These are phyloP conservation scores for Haematococcus sp. DNA, from an alignment of 139 green algal species.

Conservation along the genomic window DNA sequence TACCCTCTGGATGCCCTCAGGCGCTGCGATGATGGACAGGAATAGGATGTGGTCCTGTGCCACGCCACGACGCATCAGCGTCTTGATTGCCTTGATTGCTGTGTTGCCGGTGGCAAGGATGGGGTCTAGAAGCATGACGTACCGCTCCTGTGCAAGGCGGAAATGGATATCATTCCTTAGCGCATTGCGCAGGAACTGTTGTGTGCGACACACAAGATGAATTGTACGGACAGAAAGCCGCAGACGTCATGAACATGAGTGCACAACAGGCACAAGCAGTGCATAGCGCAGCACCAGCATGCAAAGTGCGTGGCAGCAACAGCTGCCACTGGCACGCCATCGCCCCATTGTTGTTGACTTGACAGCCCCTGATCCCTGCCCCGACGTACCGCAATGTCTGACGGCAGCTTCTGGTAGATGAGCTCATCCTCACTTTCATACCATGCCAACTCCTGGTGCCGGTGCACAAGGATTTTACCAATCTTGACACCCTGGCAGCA, in stretches of 20 bases:
- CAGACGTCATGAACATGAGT: too few species aligned
- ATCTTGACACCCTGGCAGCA: constrained; percentile 95
- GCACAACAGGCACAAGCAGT: too few species aligned
- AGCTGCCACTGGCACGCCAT: too few species aligned
- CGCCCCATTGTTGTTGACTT: too few species aligned
- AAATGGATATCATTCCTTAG: too few species aligned
- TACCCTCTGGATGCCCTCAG: constrained; percentile 82
- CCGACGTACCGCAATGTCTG: constrained; percentile 71
- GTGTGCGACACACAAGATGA: too few species aligned
- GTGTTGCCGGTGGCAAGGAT: constrained; percentile 89
- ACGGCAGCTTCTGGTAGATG: constrained; percentile 95
- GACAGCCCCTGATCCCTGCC: too few species aligned
- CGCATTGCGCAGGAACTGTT: too few species aligned
- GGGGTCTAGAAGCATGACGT: constrained; percentile 95
- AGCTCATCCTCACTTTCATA: constrained; percentile 46
- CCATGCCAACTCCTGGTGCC: background rate
- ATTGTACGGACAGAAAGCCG: too few species aligned
- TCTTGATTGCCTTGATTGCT: constrained; percentile 69
- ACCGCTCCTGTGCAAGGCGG: constrained; percentile 59
- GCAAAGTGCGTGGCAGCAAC: too few species aligned
- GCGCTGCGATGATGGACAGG: constrained; percentile 86
- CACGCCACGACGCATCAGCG: constrained; percentile 88
- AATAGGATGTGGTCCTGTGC: constrained; percentile 90
- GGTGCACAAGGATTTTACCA: constrained; percentile 88
- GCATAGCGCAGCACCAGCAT: too few species aligned